Conservation (phyloP, 2,329 filamentous ascomycete species). For the Fusarium bulbicola region DNA sequence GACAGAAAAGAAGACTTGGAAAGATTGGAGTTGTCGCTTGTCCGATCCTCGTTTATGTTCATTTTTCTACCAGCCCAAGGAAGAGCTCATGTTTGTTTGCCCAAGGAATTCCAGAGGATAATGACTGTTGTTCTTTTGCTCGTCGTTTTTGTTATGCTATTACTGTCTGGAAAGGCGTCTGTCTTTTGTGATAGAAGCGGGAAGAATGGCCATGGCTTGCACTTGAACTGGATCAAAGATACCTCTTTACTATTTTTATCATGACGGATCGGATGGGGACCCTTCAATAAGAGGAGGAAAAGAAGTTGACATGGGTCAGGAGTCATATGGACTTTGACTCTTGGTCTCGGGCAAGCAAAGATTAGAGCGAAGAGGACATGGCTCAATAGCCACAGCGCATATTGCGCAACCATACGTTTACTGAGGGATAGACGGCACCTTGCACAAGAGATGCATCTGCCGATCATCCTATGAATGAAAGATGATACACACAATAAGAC, state of each 20-base stretch:
- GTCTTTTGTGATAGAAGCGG: conserved; percentile 41
- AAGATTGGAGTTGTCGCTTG: conserved; percentile 35
- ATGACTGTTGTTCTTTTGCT: conserved; percentile 21
- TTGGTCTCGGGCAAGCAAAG: not conserved
- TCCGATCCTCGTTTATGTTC: conserved; percentile 10
- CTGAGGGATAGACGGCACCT: conserved; percentile 33
- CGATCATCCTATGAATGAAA: conserved; percentile 36
- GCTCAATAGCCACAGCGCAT: conserved; percentile 32
- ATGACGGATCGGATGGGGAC: conserved; percentile 14
- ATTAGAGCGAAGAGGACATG: conserved; percentile 31
- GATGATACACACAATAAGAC: conserved; percentile 25
- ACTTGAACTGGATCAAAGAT: conserved; percentile 36
- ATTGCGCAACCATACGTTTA: conserved; percentile 35
- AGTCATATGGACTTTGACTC: conserved; percentile 12
- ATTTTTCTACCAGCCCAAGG: conserved; percentile 6
- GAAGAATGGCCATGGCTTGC: conserved; percentile 35
- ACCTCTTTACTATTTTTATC: conserved; percentile 28
- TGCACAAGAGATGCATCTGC: conserved; percentile 29
- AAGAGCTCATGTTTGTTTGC: conserved; percentile 6
- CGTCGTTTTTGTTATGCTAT: conserved; percentile 12
- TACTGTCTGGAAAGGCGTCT: conserved; percentile 29
- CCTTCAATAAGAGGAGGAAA: not conserved
- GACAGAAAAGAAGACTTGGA: conserved; percentile 19
- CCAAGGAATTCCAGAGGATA: conserved; percentile 10
- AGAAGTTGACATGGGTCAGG: not conserved